Base-by-base conservation (phyloP, 768 basidiomycete species). In the Russula virescens region DNA sequence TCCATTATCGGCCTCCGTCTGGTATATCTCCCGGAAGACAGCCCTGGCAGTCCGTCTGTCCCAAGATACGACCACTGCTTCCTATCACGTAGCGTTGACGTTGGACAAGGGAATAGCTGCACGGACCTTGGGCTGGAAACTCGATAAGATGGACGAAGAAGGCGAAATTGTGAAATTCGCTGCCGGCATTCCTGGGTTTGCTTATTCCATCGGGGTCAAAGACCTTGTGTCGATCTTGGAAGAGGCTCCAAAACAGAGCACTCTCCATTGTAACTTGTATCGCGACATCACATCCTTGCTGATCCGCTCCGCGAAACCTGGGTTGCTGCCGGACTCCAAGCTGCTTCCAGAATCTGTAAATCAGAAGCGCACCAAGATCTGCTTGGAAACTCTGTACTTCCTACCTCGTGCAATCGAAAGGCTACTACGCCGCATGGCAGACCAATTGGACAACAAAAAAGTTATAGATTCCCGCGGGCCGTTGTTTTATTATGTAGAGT, bases 101-200 rank as follows among this genome's bases (percentile, higher is more conserved):
- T n/a, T 11, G 18, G 18, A 45, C 40, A 19, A 16, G n/a, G 11
- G 21, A 14, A 45, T 52, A 2, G 34, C 46, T 35, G 55, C 61
- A 8, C 49, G 50, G 4, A 56, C 61, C 1, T 25, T 62, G 10
- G 40, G 42, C 21, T 62, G 61, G 61, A 62, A 55, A 1, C 61
- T 62, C 19, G 50, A 62, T 35, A 46, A 21, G 16, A 43, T 51
- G 6, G 61, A 47, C 26, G 61, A 62, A 25, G 55, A 58, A 18
- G 26, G 56, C 6, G 55, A 62, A 19, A 23, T 62, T 19, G 55
- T 28, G 18, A 19, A 23, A 34, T 62, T 62, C 26, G 21, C 35
- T 31, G 55, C 49, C 1, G 61, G 61, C 23, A 62, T 62, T 38
- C 45, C 61, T 25, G 42, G 25, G n/a, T 62, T 62, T 49, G n/a